Base-by-base conservation (phyloP, 176 grass and related monocot species). In the Alopecurus myosuroides region DNA sequence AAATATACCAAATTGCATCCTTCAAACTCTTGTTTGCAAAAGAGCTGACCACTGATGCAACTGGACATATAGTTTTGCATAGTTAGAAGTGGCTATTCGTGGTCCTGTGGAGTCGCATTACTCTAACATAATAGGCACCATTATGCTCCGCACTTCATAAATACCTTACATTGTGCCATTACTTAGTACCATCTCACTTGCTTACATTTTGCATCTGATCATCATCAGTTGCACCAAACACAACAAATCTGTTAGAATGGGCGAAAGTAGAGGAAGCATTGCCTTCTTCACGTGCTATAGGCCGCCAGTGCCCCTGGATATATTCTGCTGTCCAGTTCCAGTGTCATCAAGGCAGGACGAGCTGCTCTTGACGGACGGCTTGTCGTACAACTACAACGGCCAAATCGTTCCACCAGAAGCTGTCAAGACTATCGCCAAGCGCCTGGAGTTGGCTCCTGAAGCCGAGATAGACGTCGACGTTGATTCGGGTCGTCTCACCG, bases 331-430 rank as follows among this genome's bases (percentile, higher is more conserved):
- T n/a, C 48, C 70, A 5, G 37, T 77, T 37, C 34, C 56, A 1
- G 15, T 14, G 2, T 60, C 60, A 2, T 69, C 82, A 1, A 39
- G 19, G 4, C 12, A 61, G 6, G 70, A 25, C 3, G 81, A 90
- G 83, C 22, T 86, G 35, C 58, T 34, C 49, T 58, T 90, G 25
- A 90, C 70, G 4, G 88, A 90, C 4, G 83, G 77, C 23, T 1
- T 40, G 1, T 81, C 83, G 2, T 90, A 86, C 78, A 90, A 86
- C 77, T 86, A 71, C 83, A 77, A 86, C 7, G 63, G 75, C 68
- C 82, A 33, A 13, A 6, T 17, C 2, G 33, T 83, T 28, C 67
- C 65, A 3, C 19, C 42, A 1, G 18, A 36, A 1, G 51, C 83
- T 13, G 40, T 90, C 19, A 60, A 28, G 64, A 29, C 10, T 0